Evolutionary conservation across 129 eudicot genomes (phyloP).

Genomic region (Apium graveolens): DNA sequence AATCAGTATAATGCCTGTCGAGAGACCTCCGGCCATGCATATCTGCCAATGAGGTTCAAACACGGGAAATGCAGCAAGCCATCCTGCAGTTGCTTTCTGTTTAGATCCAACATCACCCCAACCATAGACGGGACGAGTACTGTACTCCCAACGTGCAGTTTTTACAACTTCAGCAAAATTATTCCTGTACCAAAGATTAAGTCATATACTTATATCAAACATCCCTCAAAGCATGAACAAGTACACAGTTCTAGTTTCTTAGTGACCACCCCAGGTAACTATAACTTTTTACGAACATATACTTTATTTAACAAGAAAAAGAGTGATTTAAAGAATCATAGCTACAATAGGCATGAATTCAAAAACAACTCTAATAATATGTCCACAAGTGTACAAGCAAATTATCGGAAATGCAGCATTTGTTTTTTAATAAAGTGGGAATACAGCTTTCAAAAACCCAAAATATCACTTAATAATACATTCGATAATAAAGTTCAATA

Average conservation of each 20-base stretch:
- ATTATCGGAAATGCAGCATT: not conserved
- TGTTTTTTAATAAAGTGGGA: not conserved
- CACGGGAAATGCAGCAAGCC: constrained; percentile 99
- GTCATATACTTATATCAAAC: constrained; percentile 17
- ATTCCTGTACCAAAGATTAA: constrained; percentile 43
- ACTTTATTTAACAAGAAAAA: not conserved
- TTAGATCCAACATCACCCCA: constrained; percentile 89
- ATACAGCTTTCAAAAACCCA: not conserved
- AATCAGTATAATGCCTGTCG: constrained; percentile 52
- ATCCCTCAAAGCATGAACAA: not conserved
- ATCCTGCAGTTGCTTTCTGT: constrained; percentile 92
- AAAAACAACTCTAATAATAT: not conserved
- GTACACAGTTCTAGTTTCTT: not conserved
- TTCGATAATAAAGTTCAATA: not conserved
- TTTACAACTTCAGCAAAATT: constrained; percentile 60
- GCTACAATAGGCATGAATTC: not conserved
- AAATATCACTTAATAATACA: not conserved
- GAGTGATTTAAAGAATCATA: not conserved
- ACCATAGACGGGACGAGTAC: constrained; percentile 89
- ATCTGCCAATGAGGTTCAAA: constrained; percentile 99
- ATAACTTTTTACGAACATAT: not conserved
- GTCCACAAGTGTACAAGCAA: not conserved
- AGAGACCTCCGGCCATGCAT: constrained; percentile 99
- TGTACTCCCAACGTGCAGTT: constrained; percentile 91
- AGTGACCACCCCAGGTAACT: not conserved